Evolutionary conservation across 768 basidiomycete species (phyloP).

Genomic region (Botryobasidium botryosum): DNA sequence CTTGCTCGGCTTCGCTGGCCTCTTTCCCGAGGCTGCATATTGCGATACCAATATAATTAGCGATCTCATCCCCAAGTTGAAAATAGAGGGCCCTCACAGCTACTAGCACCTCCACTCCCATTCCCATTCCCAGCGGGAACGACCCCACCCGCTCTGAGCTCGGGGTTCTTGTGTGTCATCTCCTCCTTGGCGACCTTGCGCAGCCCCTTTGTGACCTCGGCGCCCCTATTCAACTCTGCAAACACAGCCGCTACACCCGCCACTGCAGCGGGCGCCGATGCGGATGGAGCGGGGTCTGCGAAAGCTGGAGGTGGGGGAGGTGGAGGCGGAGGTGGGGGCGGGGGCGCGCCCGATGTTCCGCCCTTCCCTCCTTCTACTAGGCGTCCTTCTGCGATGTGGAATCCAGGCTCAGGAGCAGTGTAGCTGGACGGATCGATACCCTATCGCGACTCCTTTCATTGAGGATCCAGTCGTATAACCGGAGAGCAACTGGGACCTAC

Average conservation of each 20-base stretch:
- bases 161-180: slow-evolving; percentile 98
- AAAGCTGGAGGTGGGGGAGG: slow-evolving; percentile 29
- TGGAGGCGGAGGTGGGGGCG: slow-evolving; percentile 29
- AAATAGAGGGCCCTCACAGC: too few species aligned
- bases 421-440: slow-evolving; percentile 17
- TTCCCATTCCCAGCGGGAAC: slow-evolving; percentile 29
- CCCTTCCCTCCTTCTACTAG: too few species aligned
- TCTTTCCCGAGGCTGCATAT: slow-evolving; percentile 27
- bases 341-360: slow-evolving; percentile 13
- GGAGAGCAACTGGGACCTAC: slow-evolving; percentile 27
- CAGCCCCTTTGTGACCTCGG: slow-evolving; percentile 74
- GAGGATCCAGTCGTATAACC: too few species aligned
- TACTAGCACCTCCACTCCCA: too few species aligned
- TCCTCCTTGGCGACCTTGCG: slow-evolving; percentile 91
- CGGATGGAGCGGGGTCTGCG: slow-evolving; percentile 17
- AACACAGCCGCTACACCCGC: slow-evolving; percentile 69
- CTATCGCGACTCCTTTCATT: too few species aligned
- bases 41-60: too few species aligned
- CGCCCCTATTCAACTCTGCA: slow-evolving; percentile 78
- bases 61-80: too few species aligned
- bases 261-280: slow-evolving; percentile 16
- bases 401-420: slow-evolving; percentile 11
- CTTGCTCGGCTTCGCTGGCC: slow-evolving; percentile 68
- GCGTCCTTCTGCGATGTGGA: too few species aligned
- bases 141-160: slow-evolving; percentile 38